A percentile compares a stretch with the other conserved stretches of the same genome.
Evolutionary conservation across 108 stramenopile genomes (phyloP).

Genomic region (Cyclotella distinguenda): DNA sequence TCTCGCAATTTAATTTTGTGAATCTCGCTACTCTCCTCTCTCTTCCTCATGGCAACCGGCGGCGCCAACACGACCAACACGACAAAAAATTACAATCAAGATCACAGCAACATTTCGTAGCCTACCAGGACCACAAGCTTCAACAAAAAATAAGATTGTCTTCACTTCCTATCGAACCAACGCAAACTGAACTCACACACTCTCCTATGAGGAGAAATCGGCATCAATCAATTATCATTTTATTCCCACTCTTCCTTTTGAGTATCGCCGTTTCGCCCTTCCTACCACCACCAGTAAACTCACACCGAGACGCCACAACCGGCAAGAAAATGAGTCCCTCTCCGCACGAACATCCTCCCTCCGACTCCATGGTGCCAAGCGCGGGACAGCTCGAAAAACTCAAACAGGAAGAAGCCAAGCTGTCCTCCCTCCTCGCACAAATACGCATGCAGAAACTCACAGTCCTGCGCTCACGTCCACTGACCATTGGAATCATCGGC

Average conservation of each 20-base stretch:
- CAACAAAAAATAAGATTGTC: too few relatives aligned
- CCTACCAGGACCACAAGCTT: too few relatives aligned
- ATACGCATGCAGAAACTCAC: conserved; percentile 47
- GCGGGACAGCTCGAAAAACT: conserved; percentile 9
- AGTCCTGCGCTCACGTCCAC: conserved; percentile 52
- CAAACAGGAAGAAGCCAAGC: conserved; percentile 9
- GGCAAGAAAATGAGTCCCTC: conserved; percentile 7
- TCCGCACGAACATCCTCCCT: too few relatives aligned
- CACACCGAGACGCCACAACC: not conserved
- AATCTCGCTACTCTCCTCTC: too few relatives aligned
- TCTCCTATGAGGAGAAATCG: not conserved
- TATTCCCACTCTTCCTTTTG: not conserved
- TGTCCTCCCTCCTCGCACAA: conserved; percentile 36
- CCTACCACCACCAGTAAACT: not conserved
- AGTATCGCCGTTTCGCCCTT: not conserved
- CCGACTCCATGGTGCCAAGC: too few relatives aligned
- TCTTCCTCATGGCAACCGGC: too few relatives aligned
- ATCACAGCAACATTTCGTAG: too few relatives aligned
- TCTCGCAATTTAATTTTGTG: too few relatives aligned
- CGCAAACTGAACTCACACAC: too few relatives aligned
- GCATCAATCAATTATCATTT: not conserved
- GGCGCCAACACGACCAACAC: too few relatives aligned
- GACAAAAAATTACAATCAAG: too few relatives aligned
- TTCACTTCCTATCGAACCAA: too few relatives aligned
- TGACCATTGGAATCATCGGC: conserved; percentile 94